Base-by-base conservation (phyloP, 371 early-diverging fungal species). In the Rhizomucor pusillus region DNA sequence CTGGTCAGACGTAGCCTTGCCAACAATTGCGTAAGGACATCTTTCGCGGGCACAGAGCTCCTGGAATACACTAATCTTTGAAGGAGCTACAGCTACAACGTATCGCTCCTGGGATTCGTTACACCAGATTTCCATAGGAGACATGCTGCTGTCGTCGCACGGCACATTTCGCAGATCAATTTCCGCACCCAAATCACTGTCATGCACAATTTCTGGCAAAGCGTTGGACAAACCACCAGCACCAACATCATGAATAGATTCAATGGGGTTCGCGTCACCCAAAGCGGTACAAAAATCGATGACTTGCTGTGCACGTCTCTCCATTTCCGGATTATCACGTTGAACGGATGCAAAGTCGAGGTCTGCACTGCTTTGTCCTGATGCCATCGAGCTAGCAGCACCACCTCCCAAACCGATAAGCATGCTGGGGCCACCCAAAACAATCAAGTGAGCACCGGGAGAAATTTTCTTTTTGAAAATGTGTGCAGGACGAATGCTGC, bases 91-190 rank as follows among this genome's bases (percentile, higher is more conserved):
- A 5, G 97, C 97, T 43, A 94, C 72, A 10, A 97, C 98, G 57
- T 96, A 97, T 52, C 98, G 90, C 69, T 98, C 98, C 74, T 98
- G 98, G 39, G 93, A 86, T 73, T 98, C 98, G 52, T 98, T 98
- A 77, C 97, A 98, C 98, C 98, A 98, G 49, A 98, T 93, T 62
- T 95, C 97, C 98, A 98, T 96, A 25, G 98, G 98, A 29, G 93
- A 92, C 89, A 98, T 87, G 57, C 86, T 74, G 16, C 86, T 82
- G 60, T 98, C 98, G 60, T 91, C 95, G 54, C 83, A 84, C 23
- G 90, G 94, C 35, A 98, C 85, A 37, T 86, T 81, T 43, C 97
- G 91, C 23, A 98, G 71, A 69, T 95, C 89, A 59, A 98, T 90
- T 12, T 70, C 65, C 36, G 96, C 97, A 59, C 98, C 98, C 16